Evolutionary conservation across 1,284 basidiomycete species (phyloP), one percentile per base, ranked within the genome.

Genomic region (Sutorius eximius): DNA sequence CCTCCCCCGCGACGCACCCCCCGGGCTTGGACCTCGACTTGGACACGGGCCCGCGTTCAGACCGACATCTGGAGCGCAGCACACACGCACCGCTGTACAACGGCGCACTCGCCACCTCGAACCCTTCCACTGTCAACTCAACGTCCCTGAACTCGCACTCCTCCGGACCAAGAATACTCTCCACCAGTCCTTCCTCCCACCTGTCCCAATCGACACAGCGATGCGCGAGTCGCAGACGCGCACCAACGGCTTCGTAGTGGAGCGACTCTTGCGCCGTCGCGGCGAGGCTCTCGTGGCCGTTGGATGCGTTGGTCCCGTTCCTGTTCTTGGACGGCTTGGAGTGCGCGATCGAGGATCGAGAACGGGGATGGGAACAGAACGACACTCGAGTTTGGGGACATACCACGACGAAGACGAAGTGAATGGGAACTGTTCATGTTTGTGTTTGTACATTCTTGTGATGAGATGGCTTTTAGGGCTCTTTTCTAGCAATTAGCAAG

Each of bases 131-230:
- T 2, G 71, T 70, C 9, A 62, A 67, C 33, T 77, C 76, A 4
- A 69, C 64, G 45, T 76, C 76, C 57, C 75, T 75, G 69, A 85
- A 82, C 61, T 89, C 83, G 45, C 77, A 68, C 22, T 88, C 87
- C 62, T 82, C 84, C 0, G 83, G 78, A 0, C 88, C 89, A 22
- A 91, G 74, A 44, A 90, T 88, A 56, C 81, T 85, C 12, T 83
- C 82, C 3, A 87, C 81, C 24, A 92, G 75, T 0, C 88, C 89
- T 64, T 91, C 89, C 64, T 92, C 89, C 89, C 89, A 92, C 2
- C 89, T 89, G 63, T 91, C 89, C 89, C 89, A 91, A 66, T 92
- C 89, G 34, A 79, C 81, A 61, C 83, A 88, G 20, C 87, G 82
- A 69, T 91, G 89, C 3, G 86, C 87, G 69, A 86, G 79, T 41